phyloP scores from a whole-genome alignment of 2,329 filamentous ascomycete genomes.

The Alternaria solani region DNA sequence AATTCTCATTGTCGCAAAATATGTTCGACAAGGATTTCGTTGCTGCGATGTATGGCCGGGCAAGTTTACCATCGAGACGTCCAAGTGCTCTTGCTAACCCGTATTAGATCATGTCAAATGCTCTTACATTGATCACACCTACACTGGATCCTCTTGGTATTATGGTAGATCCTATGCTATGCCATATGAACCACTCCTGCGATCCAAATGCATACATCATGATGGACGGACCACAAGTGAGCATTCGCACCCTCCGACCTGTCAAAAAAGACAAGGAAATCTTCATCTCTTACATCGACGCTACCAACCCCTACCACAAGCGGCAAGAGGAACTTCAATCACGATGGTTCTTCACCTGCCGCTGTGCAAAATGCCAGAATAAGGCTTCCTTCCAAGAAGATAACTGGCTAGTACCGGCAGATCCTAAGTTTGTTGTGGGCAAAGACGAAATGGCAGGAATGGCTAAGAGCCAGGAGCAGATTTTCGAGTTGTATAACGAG shows the following conservation, averaged over 20 bases:
- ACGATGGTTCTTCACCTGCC: slow-evolving; percentile 67
- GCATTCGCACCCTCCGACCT: slow-evolving; percentile 60
- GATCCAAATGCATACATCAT: slow-evolving; percentile 66
- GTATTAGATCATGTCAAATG: slow-evolving; percentile 61
- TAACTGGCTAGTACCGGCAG: slow-evolving; percentile 47
- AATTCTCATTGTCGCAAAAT: slow-evolving; percentile 59
- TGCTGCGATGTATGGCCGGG: slow-evolving; percentile 57
- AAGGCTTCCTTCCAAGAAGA: slow-evolving; percentile 52
- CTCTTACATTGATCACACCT: slow-evolving; percentile 64
- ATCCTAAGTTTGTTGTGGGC: slow-evolving; percentile 27
- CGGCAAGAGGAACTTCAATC: slow-evolving; percentile 62
- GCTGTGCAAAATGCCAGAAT: slow-evolving; percentile 60
- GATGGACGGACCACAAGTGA: slow-evolving; percentile 62
- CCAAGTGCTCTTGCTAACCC: slow-evolving; percentile 29
- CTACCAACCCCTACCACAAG: slow-evolving; percentile 59
- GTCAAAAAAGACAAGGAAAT: slow-evolving; percentile 66
- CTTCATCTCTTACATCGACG: slow-evolving; percentile 69
- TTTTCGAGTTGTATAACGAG: slow-evolving; percentile 37
- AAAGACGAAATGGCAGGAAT: slow-evolving; percentile 20
- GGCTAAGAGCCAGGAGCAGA: slow-evolving; percentile 37
- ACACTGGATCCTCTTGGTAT: slow-evolving; percentile 66
- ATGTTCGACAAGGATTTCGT: slow-evolving; percentile 53
- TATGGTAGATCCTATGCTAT: slow-evolving; percentile 63
- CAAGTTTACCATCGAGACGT: slow-evolving; percentile 13
- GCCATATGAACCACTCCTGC: slow-evolving; percentile 69